Evolutionary conservation across 2,329 filamentous ascomycete species (phyloP).

Genomic region (Exophiala spinifera): DNA sequence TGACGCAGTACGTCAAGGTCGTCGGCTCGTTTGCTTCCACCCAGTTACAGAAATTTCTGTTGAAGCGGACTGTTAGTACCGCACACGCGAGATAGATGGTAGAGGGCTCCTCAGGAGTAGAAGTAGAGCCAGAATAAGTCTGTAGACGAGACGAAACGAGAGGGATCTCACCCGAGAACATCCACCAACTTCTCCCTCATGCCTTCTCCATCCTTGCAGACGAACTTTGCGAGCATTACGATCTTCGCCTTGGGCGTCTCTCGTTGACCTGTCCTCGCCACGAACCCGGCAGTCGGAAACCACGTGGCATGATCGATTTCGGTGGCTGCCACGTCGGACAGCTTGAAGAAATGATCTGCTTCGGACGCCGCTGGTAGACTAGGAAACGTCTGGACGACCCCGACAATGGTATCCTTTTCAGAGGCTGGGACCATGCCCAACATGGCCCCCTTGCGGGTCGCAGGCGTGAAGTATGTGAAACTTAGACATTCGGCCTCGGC

Average conservation of each 20-base stretch:
- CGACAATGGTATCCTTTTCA: constrained; percentile 11
- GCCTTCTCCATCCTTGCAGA: constrained; percentile 20
- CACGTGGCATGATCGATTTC: constrained; percentile 17
- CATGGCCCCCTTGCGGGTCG: constrained; percentile 93
- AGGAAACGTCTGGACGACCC: constrained; percentile 19
- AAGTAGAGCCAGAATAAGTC: too few species aligned
- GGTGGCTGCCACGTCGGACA: constrained; percentile 11
- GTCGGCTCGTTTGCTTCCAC: constrained; percentile 22
- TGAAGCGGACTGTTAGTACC: not conserved
- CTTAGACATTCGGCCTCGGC: not conserved
- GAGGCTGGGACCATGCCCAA: constrained; percentile 74
- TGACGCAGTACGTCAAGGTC: constrained; percentile 23
- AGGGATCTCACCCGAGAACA: constrained; percentile 20
- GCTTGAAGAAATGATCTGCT: constrained; percentile 11
- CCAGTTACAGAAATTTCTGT: constrained; percentile 24
- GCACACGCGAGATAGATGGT: too few species aligned
- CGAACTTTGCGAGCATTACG: constrained; percentile 27
- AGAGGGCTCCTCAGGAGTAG: too few species aligned
- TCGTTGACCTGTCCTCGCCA: constrained; percentile 19
- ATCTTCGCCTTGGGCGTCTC: constrained; percentile 17
- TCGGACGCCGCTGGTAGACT: constrained; percentile 1
- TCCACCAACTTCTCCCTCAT: constrained; percentile 20
- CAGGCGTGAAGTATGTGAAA: constrained; percentile 79
- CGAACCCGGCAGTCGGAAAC: constrained; percentile 24
- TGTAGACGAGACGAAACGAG: too few species aligned